These are phyloP conservation scores for Xylaria scruposa DNA, from an alignment of 495 filamentous ascomycete species.

Conservation along the genomic window DNA sequence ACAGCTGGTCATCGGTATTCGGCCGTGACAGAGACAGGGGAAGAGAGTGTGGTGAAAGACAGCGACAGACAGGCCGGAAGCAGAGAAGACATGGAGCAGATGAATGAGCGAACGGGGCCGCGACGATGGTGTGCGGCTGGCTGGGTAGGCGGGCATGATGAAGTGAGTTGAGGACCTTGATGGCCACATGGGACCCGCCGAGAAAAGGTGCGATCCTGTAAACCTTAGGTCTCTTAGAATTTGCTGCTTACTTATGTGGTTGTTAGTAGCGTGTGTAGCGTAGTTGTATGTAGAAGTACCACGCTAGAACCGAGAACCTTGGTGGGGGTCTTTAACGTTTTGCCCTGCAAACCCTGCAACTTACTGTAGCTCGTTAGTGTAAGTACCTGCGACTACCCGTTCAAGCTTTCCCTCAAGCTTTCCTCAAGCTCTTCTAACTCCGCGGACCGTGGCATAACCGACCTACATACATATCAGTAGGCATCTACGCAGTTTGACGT, in stretches of 20 bases:
- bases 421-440: background rate
- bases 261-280: background rate
- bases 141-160: slow-evolving; percentile 17
- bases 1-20: background rate
- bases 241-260: background rate
- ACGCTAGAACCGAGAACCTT: background rate
- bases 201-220: background rate
- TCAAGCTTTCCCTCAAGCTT: background rate
- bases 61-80: background rate
- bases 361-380: background rate
- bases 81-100: slow-evolving; percentile 13
- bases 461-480: too few species aligned
- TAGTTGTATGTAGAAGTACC: background rate
- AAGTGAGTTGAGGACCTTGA: slow-evolving; percentile 28
- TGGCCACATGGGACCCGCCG: slow-evolving; percentile 23
- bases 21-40: background rate
- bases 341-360: background rate
- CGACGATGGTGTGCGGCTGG: background rate
- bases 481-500: background rate
- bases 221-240: slow-evolving; percentile 8
- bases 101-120: background rate
- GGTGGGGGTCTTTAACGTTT: background rate
- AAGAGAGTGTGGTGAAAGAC: background rate
- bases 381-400: background rate
- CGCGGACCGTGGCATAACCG: background rate